Evolutionary conservation across 306 rosid genomes (phyloP).

Genomic region (Cucurbita ficifolia): DNA sequence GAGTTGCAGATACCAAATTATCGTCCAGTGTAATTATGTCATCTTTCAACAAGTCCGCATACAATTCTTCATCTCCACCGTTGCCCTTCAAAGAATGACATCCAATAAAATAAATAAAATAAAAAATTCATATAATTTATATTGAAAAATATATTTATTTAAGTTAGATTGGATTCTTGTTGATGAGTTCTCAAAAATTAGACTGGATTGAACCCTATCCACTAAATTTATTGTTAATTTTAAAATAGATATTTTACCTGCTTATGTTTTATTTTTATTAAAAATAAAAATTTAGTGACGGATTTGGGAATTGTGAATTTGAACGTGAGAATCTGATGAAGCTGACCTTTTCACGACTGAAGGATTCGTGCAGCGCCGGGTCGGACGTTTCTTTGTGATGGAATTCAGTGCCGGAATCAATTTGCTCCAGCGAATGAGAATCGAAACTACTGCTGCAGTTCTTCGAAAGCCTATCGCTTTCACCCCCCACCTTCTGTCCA

Average conservation of each 20-base stretch:
- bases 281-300: too few relatives aligned
- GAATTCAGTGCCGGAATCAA: slow-evolving; percentile 48
- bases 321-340: not conserved
- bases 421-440: slow-evolving; percentile 59
- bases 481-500: slow-evolving; percentile 32
- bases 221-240: too few relatives aligned
- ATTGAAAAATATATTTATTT: too few relatives aligned
- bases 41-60: slow-evolving; percentile 64
- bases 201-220: too few relatives aligned
- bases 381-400: slow-evolving; percentile 28
- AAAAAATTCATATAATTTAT: too few relatives aligned
- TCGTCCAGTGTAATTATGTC: slow-evolving; percentile 73
- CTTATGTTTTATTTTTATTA: too few relatives aligned
- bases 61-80: slow-evolving; percentile 56
- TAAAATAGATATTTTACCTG: too few relatives aligned
- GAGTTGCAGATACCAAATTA: slow-evolving; percentile 11
- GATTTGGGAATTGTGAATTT: too few relatives aligned
- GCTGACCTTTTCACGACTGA: slow-evolving; percentile 29
- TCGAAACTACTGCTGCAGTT: slow-evolving; percentile 39
- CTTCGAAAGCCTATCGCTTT: slow-evolving; percentile 28
- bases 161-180: too few relatives aligned
- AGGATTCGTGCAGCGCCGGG: slow-evolving; percentile 21
- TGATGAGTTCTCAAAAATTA: too few relatives aligned
- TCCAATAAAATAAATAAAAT: too few relatives aligned
- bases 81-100: slow-evolving; percentile 18